Base-by-base conservation (phyloP, 306 rosid genomes). In the Vachellia collinsii region DNA sequence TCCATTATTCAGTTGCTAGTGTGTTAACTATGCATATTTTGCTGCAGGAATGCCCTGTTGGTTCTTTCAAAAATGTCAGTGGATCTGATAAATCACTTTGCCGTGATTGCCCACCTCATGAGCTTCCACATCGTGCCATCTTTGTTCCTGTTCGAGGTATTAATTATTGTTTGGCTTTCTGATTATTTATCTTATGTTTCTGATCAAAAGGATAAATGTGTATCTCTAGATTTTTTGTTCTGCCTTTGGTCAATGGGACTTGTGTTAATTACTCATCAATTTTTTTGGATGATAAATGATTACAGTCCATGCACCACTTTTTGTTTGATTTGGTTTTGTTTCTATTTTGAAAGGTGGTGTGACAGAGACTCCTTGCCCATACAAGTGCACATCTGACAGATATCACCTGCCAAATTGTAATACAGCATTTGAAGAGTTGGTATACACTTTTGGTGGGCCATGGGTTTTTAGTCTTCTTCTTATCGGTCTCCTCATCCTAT, bases 371-470 rank as follows among this genome's bases (percentile, higher is more conserved):
- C 94, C 98, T 75, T 96, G 99, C 82, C 99, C 99, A 53, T 92
- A 92, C 91, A 81, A 54, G 86, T 96, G 99, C 88, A 61, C 87
- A 75, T 92, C 99, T 75, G 99, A 96, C 53, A 92, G 97, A 89
- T 96, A 96, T 86, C 98, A 88, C 86, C 86, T 96, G 99, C 99
- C 99, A 38, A 65, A 89, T 84, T 96, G 99, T 84, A 87, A 90
- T 80, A 96, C 99, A 0, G 90, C 98, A 38, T 93, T 96, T 80
- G 99, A 96, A 83, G 99, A 96, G 89, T 87, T 96, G 87, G 89
- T 96, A 47, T 92, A 92, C 83, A 96, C 99, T 79, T 93, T 96
- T 88, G 99, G 99, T 34, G 98, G 98, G 82, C 99, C 99, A 36
- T 96, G 98, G 98, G 62, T 86, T 50, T 96, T 96, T 68, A 91